These are phyloP conservation scores for Purpureocillium takamizusanense DNA, from an alignment of 2,329 filamentous ascomycete genomes.

Conservation along the genomic window DNA sequence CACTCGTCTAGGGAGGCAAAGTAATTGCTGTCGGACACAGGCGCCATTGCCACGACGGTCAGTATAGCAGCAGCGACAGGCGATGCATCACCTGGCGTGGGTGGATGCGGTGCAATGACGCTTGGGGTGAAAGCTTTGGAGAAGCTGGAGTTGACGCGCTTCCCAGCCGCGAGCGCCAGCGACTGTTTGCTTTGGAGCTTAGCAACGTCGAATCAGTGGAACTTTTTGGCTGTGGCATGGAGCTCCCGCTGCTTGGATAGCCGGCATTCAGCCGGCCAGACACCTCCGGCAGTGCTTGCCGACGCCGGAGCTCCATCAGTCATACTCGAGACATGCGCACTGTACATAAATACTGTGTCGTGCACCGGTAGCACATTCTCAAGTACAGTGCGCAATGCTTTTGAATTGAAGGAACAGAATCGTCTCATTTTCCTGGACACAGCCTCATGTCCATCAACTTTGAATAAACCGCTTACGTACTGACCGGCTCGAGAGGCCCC, in stretches of 20 bases:
- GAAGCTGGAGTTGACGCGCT: conserved; percentile 23
- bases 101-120: not conserved
- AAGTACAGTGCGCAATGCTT: not conserved
- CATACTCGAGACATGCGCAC: not conserved
- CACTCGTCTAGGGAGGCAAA: conserved; percentile 81
- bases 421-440: not conserved
- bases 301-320: too few species aligned
- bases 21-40: conserved; percentile 61
- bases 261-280: conserved; percentile 17
- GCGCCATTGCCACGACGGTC: conserved; percentile 58
- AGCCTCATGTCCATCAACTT: too few species aligned
- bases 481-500: too few species aligned
- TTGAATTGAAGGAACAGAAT: conserved; percentile 1
- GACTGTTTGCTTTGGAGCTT: conserved; percentile 1
- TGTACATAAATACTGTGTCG: not conserved
- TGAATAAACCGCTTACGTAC: too few species aligned
- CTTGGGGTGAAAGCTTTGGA: conserved; percentile 15
- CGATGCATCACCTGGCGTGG: conserved; percentile 27
- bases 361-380: too few species aligned
- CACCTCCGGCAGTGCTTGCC: too few species aligned
- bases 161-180: conserved; percentile 13
- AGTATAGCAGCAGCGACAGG: conserved; percentile 29
- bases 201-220: not conserved
- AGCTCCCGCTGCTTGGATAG: conserved; percentile 13
- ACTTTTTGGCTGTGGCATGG: conserved; percentile 22